Evolutionary conservation across 768 basidiomycete genomes (phyloP), one percentile per base, ranked within the genome.

Genomic region (Termitomyces sp.): DNA sequence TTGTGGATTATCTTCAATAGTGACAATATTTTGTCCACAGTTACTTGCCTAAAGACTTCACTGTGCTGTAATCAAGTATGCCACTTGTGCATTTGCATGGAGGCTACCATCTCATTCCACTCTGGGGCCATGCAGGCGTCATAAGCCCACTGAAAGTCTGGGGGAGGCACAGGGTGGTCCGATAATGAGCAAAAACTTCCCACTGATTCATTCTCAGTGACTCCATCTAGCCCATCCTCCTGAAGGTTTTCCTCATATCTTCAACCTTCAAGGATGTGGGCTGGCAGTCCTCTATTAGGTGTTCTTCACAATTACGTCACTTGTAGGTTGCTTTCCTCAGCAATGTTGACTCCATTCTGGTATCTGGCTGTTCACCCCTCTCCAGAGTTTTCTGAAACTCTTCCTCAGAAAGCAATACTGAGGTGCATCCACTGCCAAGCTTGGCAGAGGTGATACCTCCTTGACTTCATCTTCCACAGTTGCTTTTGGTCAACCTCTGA

Each of bases 71-170:
- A 3, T 29, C 33, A 3, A 35, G 33, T 35, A 13, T 15, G 5
- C 33, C 33, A 13, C 13, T 35, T 3, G 5, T 15, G 15, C 3
- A 23, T 42, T 13, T 20, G 12, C 49, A 51, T 56, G 0, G 42
- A 36, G 1, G 50, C 38, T 22, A 56, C 53, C 16, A 64, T 27
- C 7, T 58, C 52, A 43, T 64, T 66, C 55, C 60, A 63, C 53
- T 66, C 62, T 1, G 7, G 0, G 6, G 63, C 60, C 62, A 66
- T 61, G 11, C 58, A 25, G 16, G 60, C 61, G 23, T 66, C 58
- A 22, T 53, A 54, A 9, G 35, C 27, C 58, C 60, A 60, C n/a
- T 58, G 47, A 9, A 56, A 38, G 18, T 52, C 35, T 20, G 54
- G 53, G 29, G 52, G 43, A 2, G 59, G 56, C 1, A 52, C 46